phyloP scores from a whole-genome alignment of 2,329 filamentous ascomycete genomes.

The Akanthomyces dipterigenus region DNA sequence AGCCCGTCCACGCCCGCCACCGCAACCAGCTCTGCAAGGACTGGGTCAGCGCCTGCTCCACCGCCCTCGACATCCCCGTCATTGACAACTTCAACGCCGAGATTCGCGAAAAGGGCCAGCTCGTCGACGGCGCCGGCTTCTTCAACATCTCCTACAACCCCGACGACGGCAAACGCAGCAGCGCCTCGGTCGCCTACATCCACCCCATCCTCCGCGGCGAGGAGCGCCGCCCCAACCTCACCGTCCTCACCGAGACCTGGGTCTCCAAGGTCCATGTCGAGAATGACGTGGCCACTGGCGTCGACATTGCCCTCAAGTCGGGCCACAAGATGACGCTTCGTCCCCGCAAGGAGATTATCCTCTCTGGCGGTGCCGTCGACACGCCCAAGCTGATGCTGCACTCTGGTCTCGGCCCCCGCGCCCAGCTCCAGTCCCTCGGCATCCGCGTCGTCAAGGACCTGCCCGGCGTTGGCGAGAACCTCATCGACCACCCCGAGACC shows the following conservation, averaged over 20 bases:
- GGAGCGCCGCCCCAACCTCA: slow-evolving; percentile 77
- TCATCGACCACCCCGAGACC: slow-evolving; percentile 54
- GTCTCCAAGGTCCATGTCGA: slow-evolving; percentile 73
- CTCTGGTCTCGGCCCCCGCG: slow-evolving; percentile 49
- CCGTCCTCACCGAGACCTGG: slow-evolving; percentile 80
- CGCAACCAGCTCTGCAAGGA: slow-evolving; percentile 87
- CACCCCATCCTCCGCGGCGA: slow-evolving; percentile 82
- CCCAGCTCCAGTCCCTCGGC: slow-evolving; percentile 45
- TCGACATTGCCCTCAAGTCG: slow-evolving; percentile 57
- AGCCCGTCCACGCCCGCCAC: slow-evolving; percentile 79
- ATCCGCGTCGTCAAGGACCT: slow-evolving; percentile 51
- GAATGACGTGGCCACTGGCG: slow-evolving; percentile 63
- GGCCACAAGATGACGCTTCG: slow-evolving; percentile 49
- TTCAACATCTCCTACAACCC: slow-evolving; percentile 90
- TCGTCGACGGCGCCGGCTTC: slow-evolving; percentile 77
- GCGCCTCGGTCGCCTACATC: slow-evolving; percentile 85
- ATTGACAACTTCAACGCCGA: slow-evolving; percentile 82
- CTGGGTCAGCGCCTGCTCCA: slow-evolving; percentile 77
- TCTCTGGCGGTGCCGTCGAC: slow-evolving; percentile 75
- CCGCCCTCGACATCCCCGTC: slow-evolving; percentile 71
- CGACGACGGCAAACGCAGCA: slow-evolving; percentile 76
- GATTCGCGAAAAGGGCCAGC: slow-evolving; percentile 64
- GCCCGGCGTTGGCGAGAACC: slow-evolving; percentile 54
- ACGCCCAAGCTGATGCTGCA: slow-evolving; percentile 62
- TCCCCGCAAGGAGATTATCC: slow-evolving; percentile 68